Evolutionary conservation across 805 yeast genomes (phyloP), one percentile per base, ranked within the genome.

Genomic region (Nakazawaea wyomingensis): DNA sequence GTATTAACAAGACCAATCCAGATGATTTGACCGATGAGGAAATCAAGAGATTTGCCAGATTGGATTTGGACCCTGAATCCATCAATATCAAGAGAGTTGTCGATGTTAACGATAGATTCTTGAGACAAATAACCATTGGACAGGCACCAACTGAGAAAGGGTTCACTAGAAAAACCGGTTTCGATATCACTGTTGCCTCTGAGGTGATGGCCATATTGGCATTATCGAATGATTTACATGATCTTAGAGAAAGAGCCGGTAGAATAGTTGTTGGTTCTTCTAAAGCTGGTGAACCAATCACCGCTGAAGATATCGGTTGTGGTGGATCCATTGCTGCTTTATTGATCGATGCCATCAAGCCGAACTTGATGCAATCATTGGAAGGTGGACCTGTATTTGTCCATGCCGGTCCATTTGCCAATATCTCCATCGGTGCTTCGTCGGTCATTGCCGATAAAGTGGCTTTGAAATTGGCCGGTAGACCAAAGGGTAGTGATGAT

Each of bases 391-490:
- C 95, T 20, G 95, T 85, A 16, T 76, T 85, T 54, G 87, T 85
- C 39, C 95, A 85, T 60, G 93, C 93, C 38, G 95, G 95, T 50
- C 95, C 95, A 48, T 85, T 85, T 59, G 95, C 95, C 56, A 85
- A 85, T 62, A 85, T 85, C 50, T 84, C 93, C 30, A 85, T 85
- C 56, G 95, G 95, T 60, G 91, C 95, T 7, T 80, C 87, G 30
- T 84, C 91, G 27, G 84, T 85, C 37, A 71, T 85, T 57, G 91
- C 93, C 46, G 95, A 85, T 62, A 80, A 78, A 60, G 66, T 85
- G 66, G 90, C 90, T n/a, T 69, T 85, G 66, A 84, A 84, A 62
- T 68, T 85, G 49, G 84, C 85, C 34, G 91, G 91, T 62, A 73
- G 47, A 20, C 57, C 59, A 26, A 49, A 45, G 27, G 44, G 48